Evolutionary conservation across 1,139 yeast species (phyloP).

Genomic region (Suhomyces atakaporum): DNA sequence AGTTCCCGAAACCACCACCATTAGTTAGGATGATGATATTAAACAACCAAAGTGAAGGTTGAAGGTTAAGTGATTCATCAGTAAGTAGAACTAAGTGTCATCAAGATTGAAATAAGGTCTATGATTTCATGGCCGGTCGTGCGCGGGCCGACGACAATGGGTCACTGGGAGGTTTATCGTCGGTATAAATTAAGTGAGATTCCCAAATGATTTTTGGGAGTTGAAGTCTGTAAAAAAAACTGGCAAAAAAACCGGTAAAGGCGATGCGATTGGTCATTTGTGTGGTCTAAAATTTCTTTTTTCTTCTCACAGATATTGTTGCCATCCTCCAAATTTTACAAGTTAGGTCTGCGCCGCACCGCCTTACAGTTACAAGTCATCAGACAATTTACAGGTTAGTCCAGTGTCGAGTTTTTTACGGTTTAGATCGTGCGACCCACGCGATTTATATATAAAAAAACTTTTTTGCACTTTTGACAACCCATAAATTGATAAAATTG

Average conservation of each 20-base stretch:
- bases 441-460: slow-evolving; percentile 16
- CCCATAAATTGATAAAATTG: slow-evolving; percentile 5
- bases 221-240: slow-evolving; percentile 13
- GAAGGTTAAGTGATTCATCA: too few relatives aligned
- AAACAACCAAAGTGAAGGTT: too few relatives aligned
- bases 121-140: slow-evolving; percentile 13
- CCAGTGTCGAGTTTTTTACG: slow-evolving; percentile 6
- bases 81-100: background rate
- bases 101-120: background rate
- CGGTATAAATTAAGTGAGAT: slow-evolving; percentile 16
- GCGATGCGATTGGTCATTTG: slow-evolving; percentile 17
- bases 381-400: slow-evolving; percentile 4
- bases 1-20: too few relatives aligned
- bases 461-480: slow-evolving; percentile 17
- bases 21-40: too few relatives aligned
- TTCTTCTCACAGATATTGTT: slow-evolving; percentile 6
- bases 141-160: slow-evolving; percentile 14
- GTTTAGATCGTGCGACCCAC: slow-evolving; percentile 13
- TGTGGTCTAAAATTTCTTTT: slow-evolving; percentile 13
- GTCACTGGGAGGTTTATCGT: slow-evolving; percentile 5
- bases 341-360: slow-evolving; percentile 5
- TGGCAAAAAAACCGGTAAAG: slow-evolving; percentile 13
- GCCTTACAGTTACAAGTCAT: slow-evolving; percentile 1
- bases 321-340: slow-evolving; percentile 6
- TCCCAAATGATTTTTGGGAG: slow-evolving; percentile 11